Evolutionary conservation across 2,329 filamentous ascomycete species (phyloP).

Genomic region (Xylariaceae sp.): DNA sequence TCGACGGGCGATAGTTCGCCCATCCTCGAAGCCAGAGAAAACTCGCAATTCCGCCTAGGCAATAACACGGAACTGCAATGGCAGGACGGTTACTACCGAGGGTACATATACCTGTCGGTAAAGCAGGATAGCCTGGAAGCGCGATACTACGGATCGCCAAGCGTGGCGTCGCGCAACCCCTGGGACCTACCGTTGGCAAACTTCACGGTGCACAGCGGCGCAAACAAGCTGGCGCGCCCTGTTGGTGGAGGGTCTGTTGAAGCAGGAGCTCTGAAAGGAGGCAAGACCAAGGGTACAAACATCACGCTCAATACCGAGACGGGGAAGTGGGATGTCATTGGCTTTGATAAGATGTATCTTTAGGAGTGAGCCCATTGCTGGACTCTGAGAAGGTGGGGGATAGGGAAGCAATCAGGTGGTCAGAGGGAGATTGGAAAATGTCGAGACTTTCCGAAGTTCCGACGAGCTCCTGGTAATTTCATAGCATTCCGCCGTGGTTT

Average conservation of each 20-base stretch:
- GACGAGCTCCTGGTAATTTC: too few relatives aligned
- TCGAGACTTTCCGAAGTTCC: too few relatives aligned
- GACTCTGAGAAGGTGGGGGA: background rate
- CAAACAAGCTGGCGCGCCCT: conserved; percentile 48
- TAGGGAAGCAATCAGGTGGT: background rate
- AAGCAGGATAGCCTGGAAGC: conserved; percentile 53
- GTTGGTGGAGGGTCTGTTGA: conserved; percentile 41
- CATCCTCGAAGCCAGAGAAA: conserved; percentile 44
- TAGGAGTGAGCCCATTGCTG: conserved; percentile 1
- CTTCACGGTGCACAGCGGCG: conserved; percentile 60
- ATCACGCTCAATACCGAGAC: conserved; percentile 41
- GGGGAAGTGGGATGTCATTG: conserved; percentile 27
- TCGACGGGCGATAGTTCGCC: conserved; percentile 57
- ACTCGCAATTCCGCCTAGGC: conserved; percentile 29
- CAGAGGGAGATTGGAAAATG: background rate
- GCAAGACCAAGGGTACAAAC: conserved; percentile 41
- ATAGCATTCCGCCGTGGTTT: too few relatives aligned
- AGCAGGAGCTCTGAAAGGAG: conserved; percentile 51
- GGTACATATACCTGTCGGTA: conserved; percentile 63
- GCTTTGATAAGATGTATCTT: conserved; percentile 31
- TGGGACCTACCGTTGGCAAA: conserved; percentile 63
- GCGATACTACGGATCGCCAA: conserved; percentile 57
- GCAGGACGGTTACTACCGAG: conserved; percentile 68
- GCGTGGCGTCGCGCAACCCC: conserved; percentile 51
- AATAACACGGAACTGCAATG: conserved; percentile 62